These are phyloP conservation scores for Perkinsela sp. DNA, from an alignment of 208 protist species.

Conservation along the genomic window DNA sequence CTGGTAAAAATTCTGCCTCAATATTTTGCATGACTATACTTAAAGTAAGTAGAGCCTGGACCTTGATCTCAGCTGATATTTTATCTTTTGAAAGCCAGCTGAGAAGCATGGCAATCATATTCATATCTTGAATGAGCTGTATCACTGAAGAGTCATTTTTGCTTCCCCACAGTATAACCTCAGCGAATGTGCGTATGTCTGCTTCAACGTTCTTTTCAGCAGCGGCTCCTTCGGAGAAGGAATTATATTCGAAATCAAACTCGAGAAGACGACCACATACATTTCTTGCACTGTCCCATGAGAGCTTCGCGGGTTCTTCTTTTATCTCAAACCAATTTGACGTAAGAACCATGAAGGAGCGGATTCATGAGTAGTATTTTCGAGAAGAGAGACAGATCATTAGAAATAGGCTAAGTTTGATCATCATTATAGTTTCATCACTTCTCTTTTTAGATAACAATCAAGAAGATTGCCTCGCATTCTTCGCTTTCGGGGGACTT, in stretches of 20 bases:
- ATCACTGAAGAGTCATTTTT: not conserved
- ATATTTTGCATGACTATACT: not conserved
- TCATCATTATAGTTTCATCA: too few relatives aligned
- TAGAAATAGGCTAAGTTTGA: too few relatives aligned
- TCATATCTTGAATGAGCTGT: not conserved
- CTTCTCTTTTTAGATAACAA: too few relatives aligned
- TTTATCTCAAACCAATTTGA: not conserved
- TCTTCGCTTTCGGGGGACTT: too few relatives aligned
- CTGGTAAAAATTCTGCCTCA: not conserved
- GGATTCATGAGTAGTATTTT: too few relatives aligned
- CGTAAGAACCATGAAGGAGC: too few relatives aligned
- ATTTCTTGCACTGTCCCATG: not conserved
- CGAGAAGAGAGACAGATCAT: too few relatives aligned
- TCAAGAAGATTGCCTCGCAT: too few relatives aligned
- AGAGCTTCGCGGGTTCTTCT: not conserved
- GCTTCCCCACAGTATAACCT: not conserved
- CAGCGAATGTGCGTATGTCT: not conserved
- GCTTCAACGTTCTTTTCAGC: not conserved
- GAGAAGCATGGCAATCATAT: not conserved
- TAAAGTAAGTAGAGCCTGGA: not conserved
- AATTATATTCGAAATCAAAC: not conserved
- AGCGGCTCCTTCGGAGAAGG: not conserved
- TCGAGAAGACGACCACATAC: not conserved
- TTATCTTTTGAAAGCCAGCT: not conserved
- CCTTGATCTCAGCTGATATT: not conserved